Evolutionary conservation across 495 filamentous ascomycete species (phyloP), one percentile per base, ranked within the genome.

Genomic region (Xylaria acuta): DNA sequence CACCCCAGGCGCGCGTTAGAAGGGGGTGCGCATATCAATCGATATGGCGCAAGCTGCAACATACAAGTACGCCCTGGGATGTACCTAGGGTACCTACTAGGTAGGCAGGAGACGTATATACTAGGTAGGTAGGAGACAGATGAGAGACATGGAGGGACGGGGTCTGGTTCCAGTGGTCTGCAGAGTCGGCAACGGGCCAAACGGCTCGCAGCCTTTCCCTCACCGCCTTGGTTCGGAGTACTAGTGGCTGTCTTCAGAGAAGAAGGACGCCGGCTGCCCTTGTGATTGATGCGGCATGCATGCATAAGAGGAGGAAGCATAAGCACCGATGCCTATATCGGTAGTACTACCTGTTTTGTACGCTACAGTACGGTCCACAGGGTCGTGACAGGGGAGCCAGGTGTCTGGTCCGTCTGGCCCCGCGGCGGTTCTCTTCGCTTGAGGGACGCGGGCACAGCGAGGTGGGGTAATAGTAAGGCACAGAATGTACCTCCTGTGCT

Each of bases 151-250:
- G 41, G 40, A 56, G 62, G 25, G 38, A 64, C 62, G 34, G 43
- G 56, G 49, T 47, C 34, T 56, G 69, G 49, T 66, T 66, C 62
- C 41, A 69, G 54, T 60, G 25, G 9, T 36, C 53, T 62, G 67
- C 67, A 71, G 40, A 43, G 59, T 59, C 62, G 69, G 69, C 54
- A 20, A 60, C 30, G 62, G 27, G 63, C 70, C 70, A 72, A 72
- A 72, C 70, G 70, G 70, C 70, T 72, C 63, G 40, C 69, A 71
- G 45, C 69, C 70, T 67, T 38, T 62, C 65, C 49, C 49, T 66
- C 70, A 72, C 70, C 70, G 70, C 70, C 70, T 64, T 65, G 41
- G 45, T 71, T 53, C 56, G 69, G 60, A 47, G 47, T 54, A 32
- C 49, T 66, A 60, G 53, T 49, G 53, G 27, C 67, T 69, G 36